Evolutionary conservation across 2,329 filamentous ascomycete species (phyloP).

Genomic region (Beauveria sp.): DNA sequence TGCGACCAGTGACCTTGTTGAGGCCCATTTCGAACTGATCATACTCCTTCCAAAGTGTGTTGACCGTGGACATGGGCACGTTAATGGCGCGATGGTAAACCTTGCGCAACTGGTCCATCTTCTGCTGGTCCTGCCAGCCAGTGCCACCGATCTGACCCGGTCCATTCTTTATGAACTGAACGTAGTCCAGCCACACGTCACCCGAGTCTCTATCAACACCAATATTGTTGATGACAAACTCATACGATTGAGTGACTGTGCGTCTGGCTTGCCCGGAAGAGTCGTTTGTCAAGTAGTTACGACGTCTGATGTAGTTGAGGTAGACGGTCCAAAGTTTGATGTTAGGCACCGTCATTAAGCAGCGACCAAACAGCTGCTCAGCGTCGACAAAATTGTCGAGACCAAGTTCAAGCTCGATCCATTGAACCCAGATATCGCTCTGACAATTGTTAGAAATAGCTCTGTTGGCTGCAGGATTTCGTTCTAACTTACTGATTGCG

Average conservation of each 20-base stretch:
- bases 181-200: conserved; percentile 87
- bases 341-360: conserved; percentile 70
- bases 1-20: conserved; percentile 89
- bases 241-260: conserved; percentile 78
- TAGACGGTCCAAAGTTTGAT: conserved; percentile 89
- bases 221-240: conserved; percentile 83
- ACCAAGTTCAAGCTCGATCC: conserved; percentile 82
- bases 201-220: conserved; percentile 89
- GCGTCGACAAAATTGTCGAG: conserved; percentile 74
- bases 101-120: conserved; percentile 89
- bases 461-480: not conserved
- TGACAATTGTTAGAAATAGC: conserved; percentile 36
- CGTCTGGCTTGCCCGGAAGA: conserved; percentile 66
- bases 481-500: conserved; percentile 67
- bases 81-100: conserved; percentile 86
- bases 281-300: conserved; percentile 78
- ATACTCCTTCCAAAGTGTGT: conserved; percentile 92
- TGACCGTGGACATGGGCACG: conserved; percentile 76
- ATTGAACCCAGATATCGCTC: conserved; percentile 88
- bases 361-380: conserved; percentile 75
- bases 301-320: conserved; percentile 86
- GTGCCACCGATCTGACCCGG: conserved; percentile 79
- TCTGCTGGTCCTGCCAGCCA: conserved; percentile 94
- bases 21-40: conserved; percentile 90
- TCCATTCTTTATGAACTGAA: conserved; percentile 83